phyloP scores from a whole-genome alignment of 2,329 filamentous ascomycete species.

The Bretziella fagacearum region DNA sequence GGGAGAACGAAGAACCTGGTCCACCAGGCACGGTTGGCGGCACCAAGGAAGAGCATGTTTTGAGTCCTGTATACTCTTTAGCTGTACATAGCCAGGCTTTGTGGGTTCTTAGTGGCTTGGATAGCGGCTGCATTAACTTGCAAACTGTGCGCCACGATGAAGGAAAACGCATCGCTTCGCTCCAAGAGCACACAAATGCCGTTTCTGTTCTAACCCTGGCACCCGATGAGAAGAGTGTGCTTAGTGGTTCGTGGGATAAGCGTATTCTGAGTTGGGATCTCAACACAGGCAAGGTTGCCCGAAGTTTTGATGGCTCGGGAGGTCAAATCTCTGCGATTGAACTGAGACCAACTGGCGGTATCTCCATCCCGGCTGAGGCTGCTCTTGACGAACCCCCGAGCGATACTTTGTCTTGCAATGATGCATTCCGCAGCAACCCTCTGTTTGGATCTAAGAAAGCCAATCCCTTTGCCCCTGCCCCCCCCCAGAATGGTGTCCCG shows the following conservation, averaged over 20 bases:
- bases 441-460: slow-evolving; percentile 12
- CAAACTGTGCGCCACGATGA: slow-evolving; percentile 90
- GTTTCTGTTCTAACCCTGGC: slow-evolving; percentile 74
- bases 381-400: slow-evolving; percentile 18
- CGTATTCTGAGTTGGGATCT: slow-evolving; percentile 88
- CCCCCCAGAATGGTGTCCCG: slow-evolving; percentile 18
- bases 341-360: slow-evolving; percentile 56
- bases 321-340: slow-evolving; percentile 82
- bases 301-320: slow-evolving; percentile 59
- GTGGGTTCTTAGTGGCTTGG: slow-evolving; percentile 80
- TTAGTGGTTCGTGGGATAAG: slow-evolving; percentile 96
- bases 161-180: slow-evolving; percentile 67
- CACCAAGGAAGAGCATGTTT: slow-evolving; percentile 40
- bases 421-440: not conserved
- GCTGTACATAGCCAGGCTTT: slow-evolving; percentile 79
- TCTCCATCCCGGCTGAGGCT: slow-evolving; percentile 59
- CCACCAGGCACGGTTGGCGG: slow-evolving; percentile 20
- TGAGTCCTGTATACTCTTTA: slow-evolving; percentile 89
- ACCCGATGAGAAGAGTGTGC: slow-evolving; percentile 67
- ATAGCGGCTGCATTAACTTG: slow-evolving; percentile 82
- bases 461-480: slow-evolving; percentile 10
- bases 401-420: slow-evolving; percentile 64
- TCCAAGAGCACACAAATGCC: slow-evolving; percentile 75
- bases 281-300: slow-evolving; percentile 61
- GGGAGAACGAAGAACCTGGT: slow-evolving; percentile 82